A percentile compares a stretch with the other conserved stretches of the same genome.
phyloP scores from a whole-genome alignment of 495 filamentous ascomycete species.

The Corynascus novoguineensis region DNA sequence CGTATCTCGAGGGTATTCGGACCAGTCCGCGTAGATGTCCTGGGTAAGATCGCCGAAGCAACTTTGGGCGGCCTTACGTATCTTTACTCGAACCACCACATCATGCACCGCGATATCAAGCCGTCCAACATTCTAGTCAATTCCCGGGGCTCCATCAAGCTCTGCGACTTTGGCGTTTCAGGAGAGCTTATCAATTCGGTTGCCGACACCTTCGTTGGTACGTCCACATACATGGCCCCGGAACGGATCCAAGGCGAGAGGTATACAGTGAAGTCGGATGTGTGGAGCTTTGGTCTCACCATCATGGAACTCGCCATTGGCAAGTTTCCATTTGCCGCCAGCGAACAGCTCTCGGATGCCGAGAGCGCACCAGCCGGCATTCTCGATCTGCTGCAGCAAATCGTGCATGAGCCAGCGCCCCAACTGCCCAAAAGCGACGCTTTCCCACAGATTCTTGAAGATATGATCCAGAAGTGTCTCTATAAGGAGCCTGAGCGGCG shows the following conservation, averaged over 20 bases:
- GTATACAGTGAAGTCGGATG: conserved; percentile 96
- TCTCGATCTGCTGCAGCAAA: conserved; percentile 91
- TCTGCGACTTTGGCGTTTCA: conserved; percentile 97
- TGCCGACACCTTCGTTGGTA: conserved; percentile 95
- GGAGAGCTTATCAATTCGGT: conserved; percentile 95
- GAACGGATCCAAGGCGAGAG: conserved; percentile 94
- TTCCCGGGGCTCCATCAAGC: conserved; percentile 87
- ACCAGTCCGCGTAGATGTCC: conserved; percentile 92
- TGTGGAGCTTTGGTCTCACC: conserved; percentile 95
- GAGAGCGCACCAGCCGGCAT: conserved; percentile 86
- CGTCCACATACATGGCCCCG: conserved; percentile 98
- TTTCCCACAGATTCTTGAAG: conserved; percentile 88
- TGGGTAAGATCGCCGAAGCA: conserved; percentile 98
- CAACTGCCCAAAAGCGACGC: conserved; percentile 93
- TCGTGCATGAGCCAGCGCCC: conserved; percentile 92
- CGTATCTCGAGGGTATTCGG: conserved; percentile 90
- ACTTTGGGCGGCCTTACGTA: conserved; percentile 92
- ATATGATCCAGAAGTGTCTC: conserved; percentile 94
- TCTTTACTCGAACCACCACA: conserved; percentile 87
- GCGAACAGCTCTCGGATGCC: conserved; percentile 57
- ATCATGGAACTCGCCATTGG: conserved; percentile 97
- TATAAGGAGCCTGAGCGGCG: conserved; percentile 80
- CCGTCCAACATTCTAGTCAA: conserved; percentile 96
- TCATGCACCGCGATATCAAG: conserved; percentile 99
- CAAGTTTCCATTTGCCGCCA: conserved; percentile 85